phyloP scores from a whole-genome alignment of 345 rosid genomes.

The Durio zibethinus region DNA sequence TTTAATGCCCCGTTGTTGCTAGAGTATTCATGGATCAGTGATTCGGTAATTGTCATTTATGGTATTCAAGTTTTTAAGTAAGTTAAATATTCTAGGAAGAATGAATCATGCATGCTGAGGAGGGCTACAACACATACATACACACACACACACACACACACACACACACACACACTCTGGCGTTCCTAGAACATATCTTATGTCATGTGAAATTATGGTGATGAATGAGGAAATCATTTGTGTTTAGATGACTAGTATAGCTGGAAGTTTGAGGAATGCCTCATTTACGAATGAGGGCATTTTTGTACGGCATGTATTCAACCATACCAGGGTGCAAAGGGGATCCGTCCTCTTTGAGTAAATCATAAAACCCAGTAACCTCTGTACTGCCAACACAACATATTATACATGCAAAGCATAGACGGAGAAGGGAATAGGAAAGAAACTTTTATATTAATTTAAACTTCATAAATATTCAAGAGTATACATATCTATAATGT shows the following conservation, averaged over 20 bases:
- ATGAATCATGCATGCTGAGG: neutral
- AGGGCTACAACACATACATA: too few relatives aligned
- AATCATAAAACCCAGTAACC: neutral
- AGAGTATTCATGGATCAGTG: neutral
- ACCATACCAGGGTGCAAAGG: neutral
- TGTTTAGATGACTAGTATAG: neutral
- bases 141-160: too few relatives aligned
- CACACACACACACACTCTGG: too few relatives aligned
- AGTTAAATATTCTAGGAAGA: neutral
- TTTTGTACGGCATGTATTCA: neutral
- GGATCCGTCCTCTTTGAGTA: neutral
- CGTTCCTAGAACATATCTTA: neutral
- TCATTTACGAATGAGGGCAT: neutral
- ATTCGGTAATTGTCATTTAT: neutral
- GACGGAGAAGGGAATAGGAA: neutral
- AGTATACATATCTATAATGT: neutral
- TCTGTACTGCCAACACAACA: neutral
- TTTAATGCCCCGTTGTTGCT: slow-evolving; percentile 35
- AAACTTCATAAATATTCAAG: neutral
- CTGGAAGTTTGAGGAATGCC: neutral
- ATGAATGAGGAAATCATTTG: neutral
- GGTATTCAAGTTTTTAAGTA: neutral
- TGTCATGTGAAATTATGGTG: neutral
- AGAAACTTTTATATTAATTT: neutral
- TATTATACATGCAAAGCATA: neutral